These are phyloP conservation scores for Phyllosticta citriasiana DNA, from an alignment of 2,329 filamentous ascomycete species.

Conservation along the genomic window DNA sequence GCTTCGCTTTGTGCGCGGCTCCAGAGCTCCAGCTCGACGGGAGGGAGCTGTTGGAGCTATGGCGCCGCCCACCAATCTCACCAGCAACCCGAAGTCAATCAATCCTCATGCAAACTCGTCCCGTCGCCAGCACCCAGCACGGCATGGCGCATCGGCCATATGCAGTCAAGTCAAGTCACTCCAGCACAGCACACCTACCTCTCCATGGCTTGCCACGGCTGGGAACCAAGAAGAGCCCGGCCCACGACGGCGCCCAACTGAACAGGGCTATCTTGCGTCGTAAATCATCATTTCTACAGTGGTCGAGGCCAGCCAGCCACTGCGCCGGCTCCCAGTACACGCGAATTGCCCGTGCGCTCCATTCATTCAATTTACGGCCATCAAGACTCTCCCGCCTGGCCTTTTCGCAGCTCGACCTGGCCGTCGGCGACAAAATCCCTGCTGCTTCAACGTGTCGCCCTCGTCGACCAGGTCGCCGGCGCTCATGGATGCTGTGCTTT, in stretches of 20 bases:
- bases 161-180: neutral
- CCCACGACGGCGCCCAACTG: neutral
- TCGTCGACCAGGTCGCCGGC: neutral
- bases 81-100: neutral
- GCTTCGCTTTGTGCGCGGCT: neutral
- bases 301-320: constrained; percentile 1
- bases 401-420: neutral
- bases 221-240: neutral
- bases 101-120: no score
- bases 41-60: constrained; percentile 2
- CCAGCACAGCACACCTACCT: neutral
- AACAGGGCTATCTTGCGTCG: neutral
- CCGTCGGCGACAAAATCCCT: neutral
- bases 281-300: constrained; percentile 5
- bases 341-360: neutral
- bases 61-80: neutral
- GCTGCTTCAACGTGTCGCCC: neutral
- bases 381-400: neutral
- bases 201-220: neutral
- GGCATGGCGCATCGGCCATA: neutral
- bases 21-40: neutral
- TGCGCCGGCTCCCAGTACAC: neutral
- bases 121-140: neutral
- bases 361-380: neutral
- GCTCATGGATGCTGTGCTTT: neutral